phyloP scores from a whole-genome alignment of 257 asterid species.

The Solanum virginianum region DNA sequence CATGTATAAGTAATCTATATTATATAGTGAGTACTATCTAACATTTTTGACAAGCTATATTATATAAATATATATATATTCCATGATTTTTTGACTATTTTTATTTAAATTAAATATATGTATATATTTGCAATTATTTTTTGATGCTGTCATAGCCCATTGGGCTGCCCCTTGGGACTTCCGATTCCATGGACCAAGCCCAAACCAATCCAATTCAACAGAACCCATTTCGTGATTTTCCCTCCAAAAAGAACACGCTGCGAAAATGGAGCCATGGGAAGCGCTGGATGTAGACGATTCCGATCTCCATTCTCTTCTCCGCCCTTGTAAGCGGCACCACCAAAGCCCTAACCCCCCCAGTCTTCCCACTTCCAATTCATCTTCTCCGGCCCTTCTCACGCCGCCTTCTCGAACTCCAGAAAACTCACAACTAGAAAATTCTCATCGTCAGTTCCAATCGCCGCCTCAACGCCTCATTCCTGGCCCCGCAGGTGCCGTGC shows the following conservation, averaged over 20 bases:
- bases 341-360: slow-evolving; percentile 9
- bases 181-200: neutral
- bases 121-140: no score
- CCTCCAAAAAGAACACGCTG: slow-evolving; percentile 31
- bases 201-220: neutral
- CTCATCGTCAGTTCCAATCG: neutral
- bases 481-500: slow-evolving; percentile 85
- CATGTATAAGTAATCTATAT: no score
- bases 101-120: no score
- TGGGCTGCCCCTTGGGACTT: neutral
- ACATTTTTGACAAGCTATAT: no score
- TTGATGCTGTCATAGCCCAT: neutral
- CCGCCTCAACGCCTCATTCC: slow-evolving; percentile 34
- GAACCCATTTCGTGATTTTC: slow-evolving; percentile 2
- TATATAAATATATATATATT: no score
- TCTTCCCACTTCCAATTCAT: slow-evolving; percentile 2
- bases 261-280: slow-evolving; percentile 54
- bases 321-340: slow-evolving; percentile 63
- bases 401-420: slow-evolving; percentile 9
- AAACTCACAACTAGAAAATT: neutral
- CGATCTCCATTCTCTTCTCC: slow-evolving; percentile 81
- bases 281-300: slow-evolving; percentile 85
- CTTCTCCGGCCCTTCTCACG: slow-evolving; percentile 6
- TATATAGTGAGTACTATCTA: no score
- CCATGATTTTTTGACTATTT: no score